These are phyloP conservation scores for Bremia lactucae DNA, from an alignment of 352 stramenopile genomes.

Conservation along the genomic window DNA sequence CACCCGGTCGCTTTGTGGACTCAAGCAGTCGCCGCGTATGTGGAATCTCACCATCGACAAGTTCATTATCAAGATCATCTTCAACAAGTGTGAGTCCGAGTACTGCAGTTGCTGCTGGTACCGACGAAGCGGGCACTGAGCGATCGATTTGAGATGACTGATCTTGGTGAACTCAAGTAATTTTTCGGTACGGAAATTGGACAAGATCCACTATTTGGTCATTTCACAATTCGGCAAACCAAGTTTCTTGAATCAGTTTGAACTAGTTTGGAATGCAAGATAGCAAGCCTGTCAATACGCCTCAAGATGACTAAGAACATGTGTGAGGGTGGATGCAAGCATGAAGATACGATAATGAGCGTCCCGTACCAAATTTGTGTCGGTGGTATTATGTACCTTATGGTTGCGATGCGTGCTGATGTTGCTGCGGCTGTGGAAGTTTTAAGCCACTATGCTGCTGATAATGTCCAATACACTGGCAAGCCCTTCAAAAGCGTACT, in stretches of 20 bases:
- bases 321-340: not conserved
- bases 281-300: not conserved
- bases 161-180: not conserved
- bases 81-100: not conserved
- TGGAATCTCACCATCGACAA: not conserved
- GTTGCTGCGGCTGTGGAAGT: not conserved
- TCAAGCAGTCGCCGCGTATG: not conserved
- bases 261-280: not conserved
- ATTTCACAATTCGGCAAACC: not conserved
- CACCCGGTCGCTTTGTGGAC: not conserved
- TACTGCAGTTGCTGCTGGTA: not conserved
- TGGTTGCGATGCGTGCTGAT: not conserved
- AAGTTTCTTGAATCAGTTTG: not conserved
- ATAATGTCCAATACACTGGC: not conserved
- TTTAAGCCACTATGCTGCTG: not conserved
- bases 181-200: not conserved
- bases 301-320: not conserved
- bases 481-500: not conserved
- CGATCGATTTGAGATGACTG: not conserved
- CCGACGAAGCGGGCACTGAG: not conserved
- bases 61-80: not conserved
- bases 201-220: not conserved
- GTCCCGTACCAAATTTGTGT: not conserved
- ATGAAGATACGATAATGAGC: not conserved
- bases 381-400: not conserved